These are phyloP conservation scores for Trametes pubescens DNA, from an alignment of 1,284 basidiomycete species.

Conservation along the genomic window DNA sequence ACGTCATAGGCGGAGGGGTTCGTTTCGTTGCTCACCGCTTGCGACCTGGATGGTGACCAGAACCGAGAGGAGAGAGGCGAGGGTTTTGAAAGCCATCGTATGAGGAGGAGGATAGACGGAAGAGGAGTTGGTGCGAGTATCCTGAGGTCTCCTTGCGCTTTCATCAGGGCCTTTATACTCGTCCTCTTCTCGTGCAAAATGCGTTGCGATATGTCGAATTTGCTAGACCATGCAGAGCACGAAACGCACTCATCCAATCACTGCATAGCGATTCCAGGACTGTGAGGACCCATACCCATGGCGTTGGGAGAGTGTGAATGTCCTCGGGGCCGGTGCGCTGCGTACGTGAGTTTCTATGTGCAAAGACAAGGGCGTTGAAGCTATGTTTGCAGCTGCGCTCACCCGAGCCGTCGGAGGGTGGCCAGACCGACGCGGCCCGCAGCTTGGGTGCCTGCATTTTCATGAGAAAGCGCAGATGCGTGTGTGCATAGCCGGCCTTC, in stretches of 20 bases:
- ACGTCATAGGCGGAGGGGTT: neutral
- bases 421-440: neutral
- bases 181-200: neutral
- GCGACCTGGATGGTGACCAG: slow-evolving; percentile 21
- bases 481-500: neutral
- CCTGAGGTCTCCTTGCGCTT: slow-evolving; percentile 11
- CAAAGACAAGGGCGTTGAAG: slow-evolving; percentile 3
- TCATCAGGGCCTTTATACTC: slow-evolving; percentile 19
- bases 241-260: slow-evolving; percentile 13
- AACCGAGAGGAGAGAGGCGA: slow-evolving; percentile 25
- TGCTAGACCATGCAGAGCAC: slow-evolving; percentile 2
- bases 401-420: neutral
- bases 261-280: slow-evolving; percentile 4
- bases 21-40: slow-evolving; percentile 17
- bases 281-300: slow-evolving; percentile 9
- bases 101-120: neutral
- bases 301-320: slow-evolving; percentile 1
- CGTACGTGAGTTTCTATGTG: neutral
- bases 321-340: slow-evolving; percentile 5
- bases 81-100: slow-evolving; percentile 24
- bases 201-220: slow-evolving; percentile 3
- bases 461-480: neutral
- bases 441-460: neutral
- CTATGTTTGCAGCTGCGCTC: neutral
- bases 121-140: slow-evolving; percentile 7